Evolutionary conservation across 2,329 filamentous ascomycete genomes (phyloP).

Genomic region (Penicillium brevicompactum): DNA sequence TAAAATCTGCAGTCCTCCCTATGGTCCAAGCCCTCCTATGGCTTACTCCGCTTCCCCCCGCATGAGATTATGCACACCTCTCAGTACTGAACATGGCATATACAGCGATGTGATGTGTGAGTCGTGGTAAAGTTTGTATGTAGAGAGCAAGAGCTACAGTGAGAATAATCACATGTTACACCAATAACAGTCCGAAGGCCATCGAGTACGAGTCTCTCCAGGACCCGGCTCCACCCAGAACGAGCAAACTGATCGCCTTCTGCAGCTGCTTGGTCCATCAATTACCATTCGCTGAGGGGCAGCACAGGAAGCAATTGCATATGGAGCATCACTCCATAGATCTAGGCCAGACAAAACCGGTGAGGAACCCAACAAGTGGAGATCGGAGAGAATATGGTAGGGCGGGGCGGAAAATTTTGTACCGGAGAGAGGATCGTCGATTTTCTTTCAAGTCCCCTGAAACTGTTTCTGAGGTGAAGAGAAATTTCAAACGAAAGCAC

Average conservation of each 20-base stretch:
- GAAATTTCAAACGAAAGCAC: neutral
- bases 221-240: neutral
- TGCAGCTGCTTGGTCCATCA: neutral
- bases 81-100: too few relatives aligned
- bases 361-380: conserved; percentile 27
- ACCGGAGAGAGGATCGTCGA: conserved; percentile 22
- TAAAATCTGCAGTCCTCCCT: neutral
- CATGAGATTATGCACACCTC: too few relatives aligned
- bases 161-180: too few relatives aligned
- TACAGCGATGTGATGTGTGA: too few relatives aligned
- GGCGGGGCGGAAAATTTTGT: conserved; percentile 31
- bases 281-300: conserved; percentile 1
- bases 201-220: neutral
- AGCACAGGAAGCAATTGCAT: neutral
- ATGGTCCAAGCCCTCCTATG: neutral
- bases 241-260: neutral
- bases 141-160: too few relatives aligned
- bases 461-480: neutral
- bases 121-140: too few relatives aligned
- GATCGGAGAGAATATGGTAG: conserved; percentile 18
- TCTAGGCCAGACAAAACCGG: conserved; percentile 19
- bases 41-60: too few relatives aligned
- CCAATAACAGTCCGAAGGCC: too few relatives aligned
- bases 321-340: conserved; percentile 4
- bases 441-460: neutral